Percentiles rank a stretch among this genome's conserved stretches.
phyloP scores from a whole-genome alignment of 2,329 filamentous ascomycete species.

The Fusarium newnesense region DNA sequence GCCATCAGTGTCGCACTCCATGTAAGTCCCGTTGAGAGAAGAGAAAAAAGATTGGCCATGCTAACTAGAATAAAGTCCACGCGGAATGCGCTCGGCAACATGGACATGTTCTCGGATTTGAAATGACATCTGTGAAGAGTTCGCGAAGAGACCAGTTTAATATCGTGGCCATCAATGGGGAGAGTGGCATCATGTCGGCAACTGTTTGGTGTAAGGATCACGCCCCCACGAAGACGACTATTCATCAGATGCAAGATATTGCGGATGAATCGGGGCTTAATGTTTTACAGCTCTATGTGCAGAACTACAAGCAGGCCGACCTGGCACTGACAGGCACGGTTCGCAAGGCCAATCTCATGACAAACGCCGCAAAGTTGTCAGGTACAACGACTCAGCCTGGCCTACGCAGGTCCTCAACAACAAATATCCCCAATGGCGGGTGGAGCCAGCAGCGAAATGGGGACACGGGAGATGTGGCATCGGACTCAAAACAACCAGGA shows the following conservation, averaged over 20 bases:
- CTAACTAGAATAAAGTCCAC: slow-evolving; percentile 68
- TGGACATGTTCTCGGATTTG: slow-evolving; percentile 87
- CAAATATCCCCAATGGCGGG: slow-evolving; percentile 48
- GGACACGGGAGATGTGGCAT: slow-evolving; percentile 42
- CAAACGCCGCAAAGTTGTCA: slow-evolving; percentile 68
- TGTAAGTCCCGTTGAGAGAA: slow-evolving; percentile 49
- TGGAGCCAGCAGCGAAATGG: slow-evolving; percentile 38
- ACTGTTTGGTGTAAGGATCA: slow-evolving; percentile 94
- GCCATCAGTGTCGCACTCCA: slow-evolving; percentile 74
- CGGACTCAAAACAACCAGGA: slow-evolving; percentile 50
- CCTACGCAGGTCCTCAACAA: slow-evolving; percentile 67
- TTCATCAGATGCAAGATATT: slow-evolving; percentile 83
- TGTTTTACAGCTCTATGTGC: slow-evolving; percentile 86
- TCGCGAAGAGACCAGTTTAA: slow-evolving; percentile 84
- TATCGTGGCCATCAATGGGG: slow-evolving; percentile 82
- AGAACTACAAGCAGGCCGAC: slow-evolving; percentile 95
- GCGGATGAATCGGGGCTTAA: slow-evolving; percentile 78
- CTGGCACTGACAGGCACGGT: slow-evolving; percentile 89
- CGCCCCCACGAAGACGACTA: slow-evolving; percentile 72
- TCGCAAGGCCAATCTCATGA: slow-evolving; percentile 86
- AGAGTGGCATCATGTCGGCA: slow-evolving; percentile 85
- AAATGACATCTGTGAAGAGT: slow-evolving; percentile 88
- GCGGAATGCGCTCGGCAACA: slow-evolving; percentile 89
- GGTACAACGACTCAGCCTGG: slow-evolving; percentile 47
- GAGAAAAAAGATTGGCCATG: neutral